Evolutionary conservation across 2,329 filamentous ascomycete genomes (phyloP).

Genomic region (Sporothrix pseudoabietina): DNA sequence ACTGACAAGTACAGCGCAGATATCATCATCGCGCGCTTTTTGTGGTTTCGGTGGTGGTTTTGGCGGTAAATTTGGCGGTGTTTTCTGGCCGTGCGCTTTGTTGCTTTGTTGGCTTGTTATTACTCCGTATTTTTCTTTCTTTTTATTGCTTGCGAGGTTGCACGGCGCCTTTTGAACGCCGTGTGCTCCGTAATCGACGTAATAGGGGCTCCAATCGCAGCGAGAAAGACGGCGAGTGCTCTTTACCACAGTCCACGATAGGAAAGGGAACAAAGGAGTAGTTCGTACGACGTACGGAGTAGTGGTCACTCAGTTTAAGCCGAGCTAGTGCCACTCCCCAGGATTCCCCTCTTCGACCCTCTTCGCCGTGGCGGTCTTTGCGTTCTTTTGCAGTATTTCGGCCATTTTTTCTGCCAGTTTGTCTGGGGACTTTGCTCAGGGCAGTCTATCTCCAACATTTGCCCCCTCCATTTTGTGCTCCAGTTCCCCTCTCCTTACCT

Average conservation of each 20-base stretch:
- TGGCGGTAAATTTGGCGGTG: not conserved
- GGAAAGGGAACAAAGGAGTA: not conserved
- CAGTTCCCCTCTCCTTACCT: conserved; percentile 6
- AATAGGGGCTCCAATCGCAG: conserved; percentile 6
- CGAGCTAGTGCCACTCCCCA: conserved; percentile 24
- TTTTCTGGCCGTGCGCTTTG: not conserved
- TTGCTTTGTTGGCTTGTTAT: not conserved
- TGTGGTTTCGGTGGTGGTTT: not conserved
- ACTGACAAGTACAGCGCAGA: conserved; percentile 38
- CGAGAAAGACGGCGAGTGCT: conserved; percentile 1
- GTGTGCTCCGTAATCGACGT: conserved; percentile 2
- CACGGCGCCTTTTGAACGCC: not conserved
- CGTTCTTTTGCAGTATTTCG: not conserved
- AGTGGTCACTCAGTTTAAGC: not conserved
- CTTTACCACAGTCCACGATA: not conserved
- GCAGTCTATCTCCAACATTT: conserved; percentile 1
- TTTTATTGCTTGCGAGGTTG: not conserved
- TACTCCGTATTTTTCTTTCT: no score
- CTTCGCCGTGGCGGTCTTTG: not conserved
- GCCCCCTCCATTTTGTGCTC: conserved; percentile 5
- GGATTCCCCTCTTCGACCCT: conserved; percentile 17
- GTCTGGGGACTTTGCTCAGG: not conserved
- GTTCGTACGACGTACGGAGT: no score
- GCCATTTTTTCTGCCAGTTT: no score
- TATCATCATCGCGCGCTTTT: conserved; percentile 32